Base-by-base conservation (phyloP, 1,139 yeast genomes). In the Yamadazyma songkhlaensis region DNA sequence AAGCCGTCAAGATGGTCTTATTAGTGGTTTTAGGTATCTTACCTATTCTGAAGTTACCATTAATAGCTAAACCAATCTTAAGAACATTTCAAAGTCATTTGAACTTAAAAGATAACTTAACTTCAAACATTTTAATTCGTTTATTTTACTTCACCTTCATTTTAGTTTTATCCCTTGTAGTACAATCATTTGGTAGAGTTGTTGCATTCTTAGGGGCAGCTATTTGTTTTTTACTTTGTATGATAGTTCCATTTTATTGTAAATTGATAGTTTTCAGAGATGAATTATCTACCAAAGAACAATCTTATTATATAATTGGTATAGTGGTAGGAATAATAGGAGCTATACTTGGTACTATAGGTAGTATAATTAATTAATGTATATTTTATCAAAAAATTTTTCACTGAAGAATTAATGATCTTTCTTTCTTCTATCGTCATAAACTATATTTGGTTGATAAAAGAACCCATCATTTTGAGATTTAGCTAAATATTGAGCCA, bases 141-240 rank as follows among this genome's bases (percentile, higher is more conserved):
- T 37, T 59, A 2, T 1, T 46, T 7, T 53, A 48, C 34, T 40
- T 55, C 3, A 53, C 54, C 34, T 49, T 57, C 41, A 28, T 51
- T 2, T 34, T 62, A 3, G 50, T 67, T n/a, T 54, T 84, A 24
- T 77, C 95, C 1, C 67, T 84, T 25, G 40, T 77, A 3, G 76
- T 86, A 51, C 86, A 87, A 4, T 80, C 82, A 25, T 90, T 89
- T 60, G 96, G 94, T 43, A 79, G 80, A 51, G 74, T 89, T 40
- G 82, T 90, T 60, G 87, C 96, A 7, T 78, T 89, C 37, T 66
- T 87, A 48, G 97, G 97, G 3, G 78, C 92, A 26, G 80, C 89
- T 3, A 67, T 90, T 36, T 87, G 96, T 50, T 84, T 84, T 54
- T 73, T 83, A 1, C 81, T 89, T 32, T 90, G 97, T 55, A 65